Percentiles rank a stretch among this genome's conserved stretches.
Evolutionary conservation across 2,329 filamentous ascomycete species (phyloP).

Genomic region (Pseudophaeomoniella oleicola): DNA sequence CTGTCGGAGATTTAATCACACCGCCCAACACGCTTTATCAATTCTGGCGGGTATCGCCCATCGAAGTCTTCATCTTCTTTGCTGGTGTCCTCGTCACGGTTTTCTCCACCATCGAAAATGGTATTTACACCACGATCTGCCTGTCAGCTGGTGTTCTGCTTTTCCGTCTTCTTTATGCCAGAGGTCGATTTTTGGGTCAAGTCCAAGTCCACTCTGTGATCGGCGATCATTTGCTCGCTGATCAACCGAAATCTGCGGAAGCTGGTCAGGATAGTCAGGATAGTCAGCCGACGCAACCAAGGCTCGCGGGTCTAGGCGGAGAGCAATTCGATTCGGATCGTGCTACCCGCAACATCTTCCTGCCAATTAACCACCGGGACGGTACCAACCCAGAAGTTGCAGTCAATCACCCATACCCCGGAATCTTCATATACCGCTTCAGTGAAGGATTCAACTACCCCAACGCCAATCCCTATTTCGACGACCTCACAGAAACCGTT

Average conservation of each 20-base stretch:
- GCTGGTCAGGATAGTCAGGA: conserved; percentile 17
- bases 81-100: conserved; percentile 80
- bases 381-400: conserved; percentile 76
- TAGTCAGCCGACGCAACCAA: conserved; percentile 8
- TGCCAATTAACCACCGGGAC: conserved; percentile 76
- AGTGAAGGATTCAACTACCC: conserved; percentile 93
- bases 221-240: conserved; percentile 57
- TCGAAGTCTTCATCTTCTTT: conserved; percentile 89
- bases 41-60: conserved; percentile 84
- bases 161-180: conserved; percentile 69
- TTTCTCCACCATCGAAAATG: conserved; percentile 78
- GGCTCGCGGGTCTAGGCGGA: conserved; percentile 11
- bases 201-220: conserved; percentile 75
- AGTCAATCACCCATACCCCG: conserved; percentile 71
- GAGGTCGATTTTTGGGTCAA: conserved; percentile 68
- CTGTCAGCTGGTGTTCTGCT: conserved; percentile 65
- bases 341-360: conserved; percentile 60
- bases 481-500: conserved; percentile 57
- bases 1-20: conserved; percentile 83
- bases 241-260: conserved; percentile 46
- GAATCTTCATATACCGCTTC: conserved; percentile 91
- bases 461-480: conserved; percentile 78
- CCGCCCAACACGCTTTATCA: conserved; percentile 83
- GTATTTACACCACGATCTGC: conserved; percentile 75
- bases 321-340: conserved; percentile 28